Conservation (phyloP, 257 asterid genomes). For the Solanum sitiens region DNA sequence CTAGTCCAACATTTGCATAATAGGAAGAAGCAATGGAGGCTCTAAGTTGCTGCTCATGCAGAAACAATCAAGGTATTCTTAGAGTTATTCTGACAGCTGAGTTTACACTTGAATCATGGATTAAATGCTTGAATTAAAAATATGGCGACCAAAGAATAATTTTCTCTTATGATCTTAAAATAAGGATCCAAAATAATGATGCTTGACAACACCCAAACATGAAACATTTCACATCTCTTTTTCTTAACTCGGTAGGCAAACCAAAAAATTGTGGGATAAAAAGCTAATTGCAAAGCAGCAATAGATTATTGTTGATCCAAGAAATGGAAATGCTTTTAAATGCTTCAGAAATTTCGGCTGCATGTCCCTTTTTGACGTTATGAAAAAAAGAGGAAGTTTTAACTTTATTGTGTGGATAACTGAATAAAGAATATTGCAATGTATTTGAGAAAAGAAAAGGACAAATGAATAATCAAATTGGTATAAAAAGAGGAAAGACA, state of each 20-base stretch:
- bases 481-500: not conserved
- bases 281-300: not conserved
- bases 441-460: not conserved
- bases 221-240: not conserved
- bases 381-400: not conserved
- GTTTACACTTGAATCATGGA: not conserved
- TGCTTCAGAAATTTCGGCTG: not conserved
- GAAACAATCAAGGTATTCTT: not conserved
- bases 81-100: not conserved
- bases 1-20: slow-evolving; percentile 78
- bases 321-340: not conserved
- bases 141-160: not conserved
- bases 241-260: not conserved
- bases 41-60: slow-evolving; percentile 52
- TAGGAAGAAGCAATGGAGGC: slow-evolving; percentile 83
- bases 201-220: not conserved
- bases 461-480: not conserved
- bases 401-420: not conserved
- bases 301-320: not conserved
- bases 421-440: not conserved
- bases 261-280: not conserved
- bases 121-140: not conserved
- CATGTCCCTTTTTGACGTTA: not conserved
- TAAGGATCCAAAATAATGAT: not conserved
- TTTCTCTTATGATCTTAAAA: not conserved